Evolutionary conservation across 371 early-diverging fungal species (phyloP), one percentile per base, ranked within the genome.

Genomic region (Haplosporangium sp.): DNA sequence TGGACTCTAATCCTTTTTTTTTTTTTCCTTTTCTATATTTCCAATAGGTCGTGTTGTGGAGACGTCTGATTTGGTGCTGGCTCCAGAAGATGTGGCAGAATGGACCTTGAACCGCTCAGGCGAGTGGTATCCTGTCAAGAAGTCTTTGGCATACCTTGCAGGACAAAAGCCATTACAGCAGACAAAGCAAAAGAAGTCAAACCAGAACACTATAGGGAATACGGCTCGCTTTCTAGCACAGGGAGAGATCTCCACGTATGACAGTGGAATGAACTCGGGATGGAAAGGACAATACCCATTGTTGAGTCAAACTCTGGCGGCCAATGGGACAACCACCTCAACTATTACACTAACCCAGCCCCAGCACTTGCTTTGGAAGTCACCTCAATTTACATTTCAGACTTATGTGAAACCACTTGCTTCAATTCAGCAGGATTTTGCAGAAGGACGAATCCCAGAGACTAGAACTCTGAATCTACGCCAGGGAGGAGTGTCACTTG

Each of bases 21-120:
- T 57, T 61, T 11, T 13, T 44, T 44, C 13, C 44, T 44, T 8
- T 44, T 44, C 44, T 44, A 44, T 13, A 44, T 44, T 45, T 45
- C 3, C 19, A n/a, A 17, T 71, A 81, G 82, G 88, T 9, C 82
- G 89, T 5, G 81, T 78, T 2, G 69, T 88, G 37, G 90, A 88
- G 61, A 86, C 86, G 13, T 65, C 85, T 9, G 89, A 88, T 35
- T 62, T 90, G 55, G 83, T 83, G 10, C 63, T 90, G 38, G 85
- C 86, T 52, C 85, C 88, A 69, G 89, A 88, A 62, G 89, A 89
- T 76, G 84, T 90, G 0, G 90, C 88, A 8, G 90, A 90, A 63
- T 90, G 90, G 90, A 77, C 78, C 8, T 81, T 90, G 61, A 87
- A 87, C 11, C 83, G 90, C 34, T 81, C 72, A 27, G 13, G 72